Percentiles rank a stretch among this genome's conserved stretches.
Conservation (phyloP, 768 basidiomycete genomes). For the Podaxis sp. region DNA sequence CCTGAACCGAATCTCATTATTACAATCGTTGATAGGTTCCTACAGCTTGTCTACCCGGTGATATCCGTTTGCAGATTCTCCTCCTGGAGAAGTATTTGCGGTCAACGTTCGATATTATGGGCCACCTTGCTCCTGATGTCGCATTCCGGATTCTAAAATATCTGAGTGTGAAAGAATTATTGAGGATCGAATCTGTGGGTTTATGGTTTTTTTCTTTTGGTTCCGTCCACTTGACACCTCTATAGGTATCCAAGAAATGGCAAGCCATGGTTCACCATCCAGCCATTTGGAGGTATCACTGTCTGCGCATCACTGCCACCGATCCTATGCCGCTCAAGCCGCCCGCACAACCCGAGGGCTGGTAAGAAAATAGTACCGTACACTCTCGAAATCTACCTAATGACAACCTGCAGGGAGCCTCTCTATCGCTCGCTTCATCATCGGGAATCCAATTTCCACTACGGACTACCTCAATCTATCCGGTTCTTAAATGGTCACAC, state of each 20-base stretch:
- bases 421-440: constrained; percentile 81
- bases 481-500: constrained; percentile 83
- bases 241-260: constrained; percentile 47
- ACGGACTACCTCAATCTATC: constrained; percentile 73
- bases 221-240: constrained; percentile 33
- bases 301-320: constrained; percentile 66
- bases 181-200: constrained; percentile 57
- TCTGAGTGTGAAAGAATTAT: constrained; percentile 56
- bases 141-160: constrained; percentile 61
- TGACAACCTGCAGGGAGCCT: constrained; percentile 38
- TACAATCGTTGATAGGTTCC: constrained; percentile 2
- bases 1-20: constrained; percentile 1
- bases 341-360: constrained; percentile 67
- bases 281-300: constrained; percentile 76
- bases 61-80: constrained; percentile 80
- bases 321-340: constrained; percentile 69
- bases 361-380: constrained; percentile 37
- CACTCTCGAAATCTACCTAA: background rate
- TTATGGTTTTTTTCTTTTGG: constrained; percentile 6
- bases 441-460: constrained; percentile 80
- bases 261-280: constrained; percentile 55
- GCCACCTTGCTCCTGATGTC: constrained; percentile 65
- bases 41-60: constrained; percentile 77
- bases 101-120: constrained; percentile 82
- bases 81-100: constrained; percentile 82